A percentile compares a stretch with the other conserved stretches of the same genome.
These are phyloP conservation scores for Acanthamoeba polyphaga DNA, from an alignment of 208 protist species.

Conservation along the genomic window DNA sequence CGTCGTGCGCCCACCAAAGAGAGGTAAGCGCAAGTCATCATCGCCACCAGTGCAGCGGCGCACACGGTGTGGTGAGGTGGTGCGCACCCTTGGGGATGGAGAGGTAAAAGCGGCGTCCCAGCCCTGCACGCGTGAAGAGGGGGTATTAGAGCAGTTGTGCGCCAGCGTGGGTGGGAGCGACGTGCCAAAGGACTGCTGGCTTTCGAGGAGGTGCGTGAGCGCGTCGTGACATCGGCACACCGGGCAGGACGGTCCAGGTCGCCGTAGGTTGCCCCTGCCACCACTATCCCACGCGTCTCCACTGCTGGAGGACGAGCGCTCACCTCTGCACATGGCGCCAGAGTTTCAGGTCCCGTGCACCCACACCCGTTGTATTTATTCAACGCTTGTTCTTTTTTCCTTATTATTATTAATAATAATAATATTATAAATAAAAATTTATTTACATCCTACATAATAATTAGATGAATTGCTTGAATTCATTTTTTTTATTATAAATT, in stretches of 20 bases:
- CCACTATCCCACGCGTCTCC: background rate
- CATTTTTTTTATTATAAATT: too few species aligned
- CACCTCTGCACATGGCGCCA: background rate
- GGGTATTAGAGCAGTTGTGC: too few species aligned
- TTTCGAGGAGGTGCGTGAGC: background rate
- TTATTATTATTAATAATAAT: too few species aligned
- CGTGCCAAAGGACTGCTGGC: conserved; percentile 36
- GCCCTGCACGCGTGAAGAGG: background rate
- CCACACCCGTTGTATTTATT: too few species aligned
- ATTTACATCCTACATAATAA: too few species aligned
- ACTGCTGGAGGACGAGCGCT: background rate
- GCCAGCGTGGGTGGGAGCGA: too few species aligned
- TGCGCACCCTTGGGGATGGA: background rate
- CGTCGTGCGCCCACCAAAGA: background rate
- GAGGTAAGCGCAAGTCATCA: background rate
- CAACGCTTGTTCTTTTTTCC: too few species aligned
- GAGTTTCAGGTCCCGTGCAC: too few species aligned
- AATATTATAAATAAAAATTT: too few species aligned
- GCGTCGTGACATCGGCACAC: background rate
- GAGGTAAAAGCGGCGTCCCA: conserved; percentile 6
- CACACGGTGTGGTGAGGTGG: too few species aligned
- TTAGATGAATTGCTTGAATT: too few species aligned
- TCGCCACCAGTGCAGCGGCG: background rate
- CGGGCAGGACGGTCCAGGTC: background rate
- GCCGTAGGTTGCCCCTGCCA: background rate